Evolutionary conservation across 208 protist genomes (phyloP), one percentile per base, ranked within the genome.

Genomic region (Wallacemonas sp.): DNA sequence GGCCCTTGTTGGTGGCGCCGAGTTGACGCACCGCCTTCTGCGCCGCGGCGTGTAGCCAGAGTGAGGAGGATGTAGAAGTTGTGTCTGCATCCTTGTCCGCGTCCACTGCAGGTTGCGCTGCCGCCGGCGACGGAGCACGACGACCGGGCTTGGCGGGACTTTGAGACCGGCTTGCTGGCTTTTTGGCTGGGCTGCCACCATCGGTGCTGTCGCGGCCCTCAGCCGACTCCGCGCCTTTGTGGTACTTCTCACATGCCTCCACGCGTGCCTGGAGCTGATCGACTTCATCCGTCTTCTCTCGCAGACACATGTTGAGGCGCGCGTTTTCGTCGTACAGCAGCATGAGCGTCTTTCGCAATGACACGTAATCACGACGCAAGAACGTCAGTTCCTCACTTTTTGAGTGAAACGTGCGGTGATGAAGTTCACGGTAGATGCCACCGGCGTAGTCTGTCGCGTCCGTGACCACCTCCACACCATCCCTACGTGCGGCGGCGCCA

Each of bases 371-470:
- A 17, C 66, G 62, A n/a, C 84, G 85, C 22, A 95, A 51, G 59
- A 88, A 84, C 22, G 77, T 66, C 0, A 92, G 72, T 53, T 95
- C 89, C 58, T 95, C 89, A 47, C 80, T 65, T 17, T 65, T n/a
- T 8, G 70, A 78, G 31, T 55, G 63, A 67, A 95, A 95, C 26
- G 75, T 62, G 30, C 77, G 78, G 26, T 80, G 62, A 31, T 92
- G 77, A 42, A 89, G 53, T 17, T 63, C 65, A 19, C 67, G 70
- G 70, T 93, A 90, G 31, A 66, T 58, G 11, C 80, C 82, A 28
- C 77, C 46, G 34, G 79, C 75, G 59, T 77, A 86, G 27, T 76
- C 72, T 4, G 30, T 31, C 15, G 72, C 71, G 19, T 53, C 68
- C 17, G 65, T 67, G 1, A 79, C 68, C 5, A 61, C 64, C 30